These are phyloP conservation scores for Dothideomycetes sp. DNA, from an alignment of 2,329 filamentous ascomycete genomes.

Conservation along the genomic window DNA sequence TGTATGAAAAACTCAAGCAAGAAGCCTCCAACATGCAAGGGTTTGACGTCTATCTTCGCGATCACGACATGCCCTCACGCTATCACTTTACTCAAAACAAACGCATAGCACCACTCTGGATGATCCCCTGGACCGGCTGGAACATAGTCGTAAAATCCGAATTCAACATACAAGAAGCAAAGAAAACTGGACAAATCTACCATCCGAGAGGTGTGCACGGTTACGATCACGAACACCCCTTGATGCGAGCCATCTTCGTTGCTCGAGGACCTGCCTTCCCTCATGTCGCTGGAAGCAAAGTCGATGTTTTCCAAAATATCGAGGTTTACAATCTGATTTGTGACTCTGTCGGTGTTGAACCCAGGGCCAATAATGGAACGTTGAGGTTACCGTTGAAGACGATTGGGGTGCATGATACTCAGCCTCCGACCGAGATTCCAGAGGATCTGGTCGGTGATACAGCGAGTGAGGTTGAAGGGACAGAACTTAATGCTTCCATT, in stretches of 20 bases:
- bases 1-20: constrained; percentile 54
- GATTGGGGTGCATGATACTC: constrained; percentile 47
- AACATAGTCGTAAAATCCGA: constrained; percentile 75
- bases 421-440: constrained; percentile 15
- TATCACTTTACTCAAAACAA: constrained; percentile 86
- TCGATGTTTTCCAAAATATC: constrained; percentile 82
- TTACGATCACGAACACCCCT: constrained; percentile 86
- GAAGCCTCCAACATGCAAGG: constrained; percentile 55
- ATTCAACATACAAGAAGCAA: constrained; percentile 62
- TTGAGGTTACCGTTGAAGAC: constrained; percentile 61
- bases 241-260: constrained; percentile 95
- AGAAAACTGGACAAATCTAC: constrained; percentile 58
- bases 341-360: constrained; percentile 67
- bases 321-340: constrained; percentile 94
- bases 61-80: constrained; percentile 79
- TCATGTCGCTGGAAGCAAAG: constrained; percentile 67
- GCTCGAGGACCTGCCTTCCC: constrained; percentile 88
- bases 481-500: neutral
- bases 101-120: constrained; percentile 90
- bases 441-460: constrained; percentile 17
- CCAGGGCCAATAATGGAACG: constrained; percentile 79
- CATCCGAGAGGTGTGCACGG: constrained; percentile 80
- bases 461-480: neutral
- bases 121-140: constrained; percentile 87
- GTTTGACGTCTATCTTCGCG: constrained; percentile 79